Evolutionary conservation across 768 basidiomycete genomes (phyloP), one percentile per base, ranked within the genome.

Genomic region (Lactarius vividus): DNA sequence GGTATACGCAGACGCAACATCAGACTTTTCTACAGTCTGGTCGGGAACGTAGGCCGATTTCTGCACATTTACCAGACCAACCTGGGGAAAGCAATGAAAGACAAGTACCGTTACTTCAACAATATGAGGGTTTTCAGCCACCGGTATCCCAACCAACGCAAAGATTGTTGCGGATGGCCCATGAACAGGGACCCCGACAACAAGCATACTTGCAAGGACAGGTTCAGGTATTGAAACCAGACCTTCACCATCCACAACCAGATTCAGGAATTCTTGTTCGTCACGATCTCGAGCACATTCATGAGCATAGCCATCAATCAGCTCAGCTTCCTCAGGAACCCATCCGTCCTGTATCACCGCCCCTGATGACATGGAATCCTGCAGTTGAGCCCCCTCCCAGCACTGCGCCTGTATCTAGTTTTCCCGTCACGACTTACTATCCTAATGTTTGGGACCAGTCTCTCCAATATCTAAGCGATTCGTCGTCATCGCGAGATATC

Each of bases 381-480:
- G 85, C 88, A 20, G 67, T 87, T 20, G 88, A 92, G 68, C 89
- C 92, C 0, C 94, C 94, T 4, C 92, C 94, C 4, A 86, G 80
- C 37, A 79, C 77, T 44, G 77, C 81, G 23, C 86, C 87, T 23
- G 70, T 76, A 0, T 84, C 81, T 71, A 83, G 82, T 70, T 92
- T 89, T 70, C 88, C 89, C n/a, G 74, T 83, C 37, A 84, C 89
- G 66, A 88, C 88, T 0, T 89, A 91, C 75, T 96, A 91, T 74
- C 82, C 87, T 40, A 94, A 96, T 73, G 82, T 86, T 33, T 98
- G 96, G 96, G 95, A 98, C 73, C 79, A 84, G 66, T 78, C 84
- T 58, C 78, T 78, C 49, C 75, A 77, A 33, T 75, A 79, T 42
- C 77, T 78, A 63, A 81, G 84, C 35, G 75, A 75, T 20, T 61